A percentile compares a stretch with the other conserved stretches of the same genome.
Evolutionary conservation across 257 asterid genomes (phyloP).

Genomic region (Nicotiana undulata): DNA sequence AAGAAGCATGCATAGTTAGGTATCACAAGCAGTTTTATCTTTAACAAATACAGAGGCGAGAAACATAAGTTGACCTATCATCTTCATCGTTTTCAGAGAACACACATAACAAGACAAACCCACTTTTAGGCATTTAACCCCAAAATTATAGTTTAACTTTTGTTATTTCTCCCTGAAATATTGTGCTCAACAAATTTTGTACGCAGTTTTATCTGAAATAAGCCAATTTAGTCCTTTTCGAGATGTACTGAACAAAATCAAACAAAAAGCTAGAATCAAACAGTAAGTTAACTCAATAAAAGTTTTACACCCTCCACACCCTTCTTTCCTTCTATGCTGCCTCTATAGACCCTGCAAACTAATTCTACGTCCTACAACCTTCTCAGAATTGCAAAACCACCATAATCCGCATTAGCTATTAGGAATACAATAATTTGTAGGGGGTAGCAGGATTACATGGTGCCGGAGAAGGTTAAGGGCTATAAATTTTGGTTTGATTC

Average conservation of each 20-base stretch:
- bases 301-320: background rate
- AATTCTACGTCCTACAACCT: background rate
- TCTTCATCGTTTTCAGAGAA: background rate
- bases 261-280: background rate
- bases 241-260: background rate
- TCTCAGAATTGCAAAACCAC: background rate
- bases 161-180: background rate
- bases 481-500: background rate
- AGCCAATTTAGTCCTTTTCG: background rate
- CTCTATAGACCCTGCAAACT: background rate
- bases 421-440: background rate
- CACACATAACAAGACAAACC: background rate
- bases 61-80: background rate
- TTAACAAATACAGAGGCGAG: background rate
- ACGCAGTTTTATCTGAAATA: background rate
- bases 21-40: background rate
- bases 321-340: background rate
- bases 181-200: background rate
- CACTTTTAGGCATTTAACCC: background rate
- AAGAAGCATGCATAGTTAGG: background rate
- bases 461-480: background rate
- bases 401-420: background rate
- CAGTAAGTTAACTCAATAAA: background rate
- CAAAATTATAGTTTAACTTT: background rate
- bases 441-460: background rate